Evolutionary conservation across 495 filamentous ascomycete species (phyloP).

Genomic region (Elasticomyces elasticus): DNA sequence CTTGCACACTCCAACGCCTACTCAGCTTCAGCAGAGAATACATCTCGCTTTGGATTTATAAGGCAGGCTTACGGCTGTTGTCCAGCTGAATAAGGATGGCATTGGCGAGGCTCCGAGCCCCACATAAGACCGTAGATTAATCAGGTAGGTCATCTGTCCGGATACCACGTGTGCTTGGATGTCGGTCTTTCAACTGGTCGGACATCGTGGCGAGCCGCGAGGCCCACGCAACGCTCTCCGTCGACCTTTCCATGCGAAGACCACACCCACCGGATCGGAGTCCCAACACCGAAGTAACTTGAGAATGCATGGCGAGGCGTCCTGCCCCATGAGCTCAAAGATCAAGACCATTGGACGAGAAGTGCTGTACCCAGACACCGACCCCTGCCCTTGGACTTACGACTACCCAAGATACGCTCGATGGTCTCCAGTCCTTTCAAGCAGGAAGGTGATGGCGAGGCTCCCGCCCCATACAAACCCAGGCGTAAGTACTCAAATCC

Average conservation of each 20-base stretch:
- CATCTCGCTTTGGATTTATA: neutral
- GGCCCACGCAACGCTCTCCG: too few relatives aligned
- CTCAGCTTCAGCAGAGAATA: too few relatives aligned
- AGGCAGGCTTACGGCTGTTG: neutral
- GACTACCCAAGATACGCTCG: too few relatives aligned
- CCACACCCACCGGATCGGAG: too few relatives aligned
- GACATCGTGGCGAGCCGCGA: too few relatives aligned
- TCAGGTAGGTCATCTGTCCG: too few relatives aligned
- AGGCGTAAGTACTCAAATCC: neutral
- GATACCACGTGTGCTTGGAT: too few relatives aligned
- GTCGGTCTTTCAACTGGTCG: neutral
- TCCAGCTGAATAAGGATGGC: neutral
- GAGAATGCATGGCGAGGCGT: neutral
- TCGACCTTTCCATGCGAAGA: too few relatives aligned
- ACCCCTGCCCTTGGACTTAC: neutral
- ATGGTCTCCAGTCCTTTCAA: neutral
- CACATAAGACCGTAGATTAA: neutral
- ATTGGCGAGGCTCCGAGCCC: neutral
- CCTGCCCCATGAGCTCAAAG: neutral
- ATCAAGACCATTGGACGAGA: neutral
- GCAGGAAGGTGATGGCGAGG: neutral
- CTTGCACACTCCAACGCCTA: too few relatives aligned
- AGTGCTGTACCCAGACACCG: neutral
- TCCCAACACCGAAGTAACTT: too few relatives aligned
- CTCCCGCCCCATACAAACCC: neutral